Evolutionary conservation across 768 basidiomycete genomes (phyloP).

Genomic region (Tricholomella constricta): DNA sequence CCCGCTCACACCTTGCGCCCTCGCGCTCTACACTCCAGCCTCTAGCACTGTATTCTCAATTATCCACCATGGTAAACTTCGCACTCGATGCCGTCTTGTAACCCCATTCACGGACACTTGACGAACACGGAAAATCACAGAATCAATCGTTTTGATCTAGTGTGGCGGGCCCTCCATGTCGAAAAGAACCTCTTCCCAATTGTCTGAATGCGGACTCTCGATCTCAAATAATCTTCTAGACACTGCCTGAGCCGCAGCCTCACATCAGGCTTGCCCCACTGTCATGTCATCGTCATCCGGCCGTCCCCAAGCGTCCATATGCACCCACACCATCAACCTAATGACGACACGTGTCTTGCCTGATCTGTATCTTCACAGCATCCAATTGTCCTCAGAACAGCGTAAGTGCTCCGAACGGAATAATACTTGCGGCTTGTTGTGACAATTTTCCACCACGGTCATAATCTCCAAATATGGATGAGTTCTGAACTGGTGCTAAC

Average conservation of each 20-base stretch:
- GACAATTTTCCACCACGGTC: not conserved
- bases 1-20: not conserved
- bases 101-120: too few species aligned
- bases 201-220: not conserved
- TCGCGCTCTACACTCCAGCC: too few species aligned
- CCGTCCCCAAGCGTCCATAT: too few species aligned
- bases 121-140: too few species aligned
- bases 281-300: not conserved
- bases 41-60: too few species aligned
- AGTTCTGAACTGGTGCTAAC: not conserved
- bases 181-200: not conserved
- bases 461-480: not conserved
- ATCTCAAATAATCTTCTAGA: not conserved
- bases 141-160: not conserved
- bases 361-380: not conserved
- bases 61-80: too few species aligned
- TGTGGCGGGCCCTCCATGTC: not conserved
- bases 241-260: not conserved
- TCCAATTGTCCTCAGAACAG: not conserved
- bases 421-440: not conserved
- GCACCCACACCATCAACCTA: not conserved
- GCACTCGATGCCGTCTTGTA: too few species aligned
- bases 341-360: too few species aligned
- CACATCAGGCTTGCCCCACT: not conserved
- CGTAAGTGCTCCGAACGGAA: not conserved